Evolutionary conservation across 768 basidiomycete species (phyloP).

Genomic region (Trametes cubensis): DNA sequence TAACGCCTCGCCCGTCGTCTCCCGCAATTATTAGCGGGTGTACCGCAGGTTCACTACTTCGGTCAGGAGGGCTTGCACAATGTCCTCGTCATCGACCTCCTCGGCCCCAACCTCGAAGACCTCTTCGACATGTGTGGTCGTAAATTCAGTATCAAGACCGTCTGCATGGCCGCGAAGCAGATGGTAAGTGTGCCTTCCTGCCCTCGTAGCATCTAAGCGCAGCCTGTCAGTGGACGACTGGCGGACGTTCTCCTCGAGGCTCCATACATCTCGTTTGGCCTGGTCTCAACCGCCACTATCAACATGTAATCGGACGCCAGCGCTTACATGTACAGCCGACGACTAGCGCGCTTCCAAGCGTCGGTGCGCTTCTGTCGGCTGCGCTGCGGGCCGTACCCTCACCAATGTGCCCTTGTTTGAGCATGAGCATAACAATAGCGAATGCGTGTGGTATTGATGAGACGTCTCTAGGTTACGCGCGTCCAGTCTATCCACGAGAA

Average conservation of each 20-base stretch:
- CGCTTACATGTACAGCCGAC: constrained; percentile 10
- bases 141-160: constrained; percentile 97
- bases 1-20: neutral
- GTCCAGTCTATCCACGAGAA: constrained; percentile 98
- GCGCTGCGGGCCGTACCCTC: neutral
- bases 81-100: constrained; percentile 88
- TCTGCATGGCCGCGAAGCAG: constrained; percentile 98
- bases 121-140: constrained; percentile 99
- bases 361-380: neutral
- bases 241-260: constrained; percentile 5
- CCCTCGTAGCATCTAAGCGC: neutral
- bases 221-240: neutral
- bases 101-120: constrained; percentile 98
- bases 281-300: constrained; percentile 12
- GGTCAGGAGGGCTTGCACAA: constrained; percentile 99
- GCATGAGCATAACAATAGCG: neutral
- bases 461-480: constrained; percentile 73
- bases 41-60: constrained; percentile 98
- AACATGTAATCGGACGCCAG: constrained; percentile 9
- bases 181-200: constrained; percentile 66
- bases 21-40: constrained; percentile 67
- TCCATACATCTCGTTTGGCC: constrained; percentile 2
- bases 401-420: neutral
- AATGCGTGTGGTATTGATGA: neutral
- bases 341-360: constrained; percentile 3